Evolutionary conservation across 1,284 basidiomycete genomes (phyloP).

Genomic region (Cryptococcus wingfieldii): DNA sequence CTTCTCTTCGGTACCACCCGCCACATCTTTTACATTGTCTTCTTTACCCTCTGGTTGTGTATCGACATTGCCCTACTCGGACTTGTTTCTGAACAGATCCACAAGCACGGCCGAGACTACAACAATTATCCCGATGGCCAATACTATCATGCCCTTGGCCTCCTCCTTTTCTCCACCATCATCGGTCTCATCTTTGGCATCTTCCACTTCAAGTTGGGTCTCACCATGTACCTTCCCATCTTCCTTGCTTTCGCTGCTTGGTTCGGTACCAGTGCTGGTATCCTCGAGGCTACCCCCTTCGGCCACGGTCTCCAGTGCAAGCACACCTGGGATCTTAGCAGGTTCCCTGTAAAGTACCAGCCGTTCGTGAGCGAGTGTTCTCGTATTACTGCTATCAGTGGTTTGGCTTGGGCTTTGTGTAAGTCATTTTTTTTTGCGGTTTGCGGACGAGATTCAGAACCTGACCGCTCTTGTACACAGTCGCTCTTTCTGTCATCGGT

Average conservation of each 20-base stretch:
- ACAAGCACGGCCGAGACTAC: conserved; percentile 26
- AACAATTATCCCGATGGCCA: conserved; percentile 24
- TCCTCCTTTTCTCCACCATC: conserved; percentile 37
- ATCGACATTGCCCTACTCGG: conserved; percentile 51
- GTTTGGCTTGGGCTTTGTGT: conserved; percentile 42
- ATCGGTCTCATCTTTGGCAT: conserved; percentile 30
- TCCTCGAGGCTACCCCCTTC: conserved; percentile 38
- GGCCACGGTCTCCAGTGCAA: conserved; percentile 41
- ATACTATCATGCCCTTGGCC: conserved; percentile 32
- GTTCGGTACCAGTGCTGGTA: conserved; percentile 34
- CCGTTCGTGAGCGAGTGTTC: conserved; percentile 30
- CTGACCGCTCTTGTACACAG: conserved; percentile 7
- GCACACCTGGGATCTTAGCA: conserved; percentile 17
- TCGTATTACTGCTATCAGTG: conserved; percentile 31
- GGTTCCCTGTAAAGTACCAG: conserved; percentile 26
- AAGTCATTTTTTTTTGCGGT: conserved; percentile 12
- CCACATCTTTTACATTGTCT: conserved; percentile 48
- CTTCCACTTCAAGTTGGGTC: conserved; percentile 32
- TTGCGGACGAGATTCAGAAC: not conserved
- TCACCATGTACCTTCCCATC: conserved; percentile 26
- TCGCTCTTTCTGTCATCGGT: conserved; percentile 32
- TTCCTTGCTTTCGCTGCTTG: conserved; percentile 30
- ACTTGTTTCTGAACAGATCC: conserved; percentile 39
- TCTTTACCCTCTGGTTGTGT: conserved; percentile 56
- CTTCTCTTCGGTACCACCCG: conserved; percentile 8